Conservation (phyloP, 768 basidiomycete species). For the Amanita polypyramis region DNA sequence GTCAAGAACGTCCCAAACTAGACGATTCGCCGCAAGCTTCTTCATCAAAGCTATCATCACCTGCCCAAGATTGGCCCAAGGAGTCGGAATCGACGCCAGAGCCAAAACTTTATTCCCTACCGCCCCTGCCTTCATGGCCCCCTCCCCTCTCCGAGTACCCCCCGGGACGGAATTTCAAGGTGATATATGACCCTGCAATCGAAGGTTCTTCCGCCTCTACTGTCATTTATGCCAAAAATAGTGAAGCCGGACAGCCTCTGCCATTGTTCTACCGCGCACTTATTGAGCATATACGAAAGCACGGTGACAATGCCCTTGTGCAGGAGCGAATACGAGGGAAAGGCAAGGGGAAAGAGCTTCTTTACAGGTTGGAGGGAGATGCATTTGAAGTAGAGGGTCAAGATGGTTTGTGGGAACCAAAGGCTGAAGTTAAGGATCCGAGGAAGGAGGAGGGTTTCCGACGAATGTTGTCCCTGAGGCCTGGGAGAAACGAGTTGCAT, state of each 20-base stretch:
- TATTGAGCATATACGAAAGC: constrained; percentile 29
- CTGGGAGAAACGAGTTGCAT: constrained; percentile 25
- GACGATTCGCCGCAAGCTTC: constrained; percentile 6
- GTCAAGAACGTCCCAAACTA: constrained; percentile 6
- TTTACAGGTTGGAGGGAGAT: constrained; percentile 47
- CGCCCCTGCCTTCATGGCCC: constrained; percentile 44
- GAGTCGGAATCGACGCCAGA: constrained; percentile 5
- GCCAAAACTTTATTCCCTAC: constrained; percentile 19
- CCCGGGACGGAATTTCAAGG: constrained; percentile 37
- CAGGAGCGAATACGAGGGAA: constrained; percentile 48
- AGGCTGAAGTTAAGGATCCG: constrained; percentile 40
- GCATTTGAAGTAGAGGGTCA: constrained; percentile 29
- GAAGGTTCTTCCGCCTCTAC: constrained; percentile 26
- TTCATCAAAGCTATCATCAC: constrained; percentile 9
- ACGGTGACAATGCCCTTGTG: constrained; percentile 18
- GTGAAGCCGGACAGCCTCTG: constrained; percentile 5
- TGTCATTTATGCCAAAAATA: constrained; percentile 12
- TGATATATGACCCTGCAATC: constrained; percentile 50
- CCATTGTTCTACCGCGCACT: constrained; percentile 24
- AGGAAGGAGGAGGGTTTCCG: constrained; percentile 30
- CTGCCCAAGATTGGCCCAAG: constrained; percentile 7
- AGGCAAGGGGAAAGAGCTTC: constrained; percentile 49
- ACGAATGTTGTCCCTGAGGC: constrained; percentile 14
- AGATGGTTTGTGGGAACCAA: constrained; percentile 21
- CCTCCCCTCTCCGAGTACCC: constrained; percentile 42